Evolutionary conservation across 495 filamentous ascomycete genomes (phyloP), one percentile per base, ranked within the genome.

Genomic region (Lophiostoma macrostomum): DNA sequence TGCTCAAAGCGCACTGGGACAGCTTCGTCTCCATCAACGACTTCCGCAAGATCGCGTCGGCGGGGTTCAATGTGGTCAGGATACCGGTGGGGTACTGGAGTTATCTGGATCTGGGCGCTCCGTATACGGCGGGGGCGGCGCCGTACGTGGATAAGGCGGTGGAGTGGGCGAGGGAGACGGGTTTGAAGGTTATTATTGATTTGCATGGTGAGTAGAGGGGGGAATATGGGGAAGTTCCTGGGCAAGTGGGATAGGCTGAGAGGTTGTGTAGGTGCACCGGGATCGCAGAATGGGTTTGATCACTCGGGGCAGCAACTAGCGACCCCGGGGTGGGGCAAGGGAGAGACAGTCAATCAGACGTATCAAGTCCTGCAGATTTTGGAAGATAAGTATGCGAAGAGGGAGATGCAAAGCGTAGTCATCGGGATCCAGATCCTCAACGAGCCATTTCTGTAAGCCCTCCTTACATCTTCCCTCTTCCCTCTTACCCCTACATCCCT

Each of bases 341-440:
- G 76, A 14, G 65, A 78, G 54, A 84, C 73, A n/a, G 74, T 83
- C 14, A 42, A 68, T 0, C 67, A 80, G 35, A 86, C 84, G 0
- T 56, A 85, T 32, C 62, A 67, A 19, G 82, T 83, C 7, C 70
- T 89, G 25, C 39, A 74, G 19, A 70, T 58, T 10, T 69, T 91
- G 10, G 75, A 79, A 10, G 48, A 73, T 18, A 78, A 81, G 25
- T 90, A 87, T 64, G 73, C 69, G 11, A 47, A 34, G 13, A 32
- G 73, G 0, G 58, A 55, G 5, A 76, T 82, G 63, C 72, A 74
- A 44, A 81, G 86, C 50, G 81, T 86, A 1, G 83, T 91, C 16
- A 78, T 80, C 11, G 74, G 79, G 0, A 85, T 91, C 59, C 80
- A 89, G 63, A 76, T 87, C 5, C 69, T 90, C 38, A 90, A 91